Conservation (phyloP, 148 eudicot genomes). For the Polygonum maritimum region DNA sequence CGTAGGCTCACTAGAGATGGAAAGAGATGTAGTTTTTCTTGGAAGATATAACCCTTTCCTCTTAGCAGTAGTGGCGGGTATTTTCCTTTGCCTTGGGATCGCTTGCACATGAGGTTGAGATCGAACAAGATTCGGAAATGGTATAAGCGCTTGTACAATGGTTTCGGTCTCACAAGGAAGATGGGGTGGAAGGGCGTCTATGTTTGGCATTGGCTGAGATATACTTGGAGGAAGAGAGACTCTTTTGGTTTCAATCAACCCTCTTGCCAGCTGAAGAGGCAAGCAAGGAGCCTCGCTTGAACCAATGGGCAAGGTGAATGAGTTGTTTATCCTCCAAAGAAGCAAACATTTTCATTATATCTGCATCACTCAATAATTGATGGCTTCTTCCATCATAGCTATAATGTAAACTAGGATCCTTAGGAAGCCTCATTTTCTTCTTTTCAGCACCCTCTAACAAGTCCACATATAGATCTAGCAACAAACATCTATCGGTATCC, state of each 20-base stretch:
- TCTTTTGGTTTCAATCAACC: neutral
- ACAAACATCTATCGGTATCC: too few relatives aligned
- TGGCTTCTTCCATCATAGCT: neutral
- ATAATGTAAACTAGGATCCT: neutral
- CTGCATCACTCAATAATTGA: neutral
- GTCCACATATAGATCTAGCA: too few relatives aligned
- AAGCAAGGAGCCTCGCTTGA: neutral
- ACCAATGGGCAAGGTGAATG: neutral
- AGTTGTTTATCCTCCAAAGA: neutral
- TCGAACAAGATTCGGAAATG: too few relatives aligned
- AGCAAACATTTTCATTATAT: neutral
- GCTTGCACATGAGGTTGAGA: too few relatives aligned
- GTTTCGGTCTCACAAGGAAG: too few relatives aligned
- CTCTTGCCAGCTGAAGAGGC: neutral
- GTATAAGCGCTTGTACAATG: too few relatives aligned
- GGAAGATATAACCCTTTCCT: neutral
- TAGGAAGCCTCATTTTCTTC: neutral
- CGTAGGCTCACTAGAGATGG: neutral
- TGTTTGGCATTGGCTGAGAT: too few relatives aligned
- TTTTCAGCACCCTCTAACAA: too few relatives aligned
- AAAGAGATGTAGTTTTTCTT: neutral
- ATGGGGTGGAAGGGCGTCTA: too few relatives aligned
- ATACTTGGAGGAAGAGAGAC: neutral
- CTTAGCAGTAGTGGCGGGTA: too few relatives aligned
- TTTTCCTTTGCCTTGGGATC: too few relatives aligned